These are phyloP conservation scores for Podaxis sp. DNA, from an alignment of 768 basidiomycete species.

Conservation along the genomic window DNA sequence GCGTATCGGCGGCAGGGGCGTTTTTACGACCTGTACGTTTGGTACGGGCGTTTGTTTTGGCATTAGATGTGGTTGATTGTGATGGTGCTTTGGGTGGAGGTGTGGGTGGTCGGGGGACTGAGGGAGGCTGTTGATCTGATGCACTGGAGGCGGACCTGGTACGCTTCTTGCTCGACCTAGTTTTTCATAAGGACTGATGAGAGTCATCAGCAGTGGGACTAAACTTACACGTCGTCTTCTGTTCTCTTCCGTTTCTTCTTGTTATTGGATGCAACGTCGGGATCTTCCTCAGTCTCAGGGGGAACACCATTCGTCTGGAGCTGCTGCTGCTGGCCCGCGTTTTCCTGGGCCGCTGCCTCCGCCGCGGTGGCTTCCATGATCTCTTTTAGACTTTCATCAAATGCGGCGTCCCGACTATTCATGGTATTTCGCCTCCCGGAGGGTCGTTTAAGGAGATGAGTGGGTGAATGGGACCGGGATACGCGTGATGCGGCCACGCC, in stretches of 20 bases:
- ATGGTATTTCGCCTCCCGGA: slow-evolving; percentile 93
- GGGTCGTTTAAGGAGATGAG: slow-evolving; percentile 54
- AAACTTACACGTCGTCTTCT: slow-evolving; percentile 69
- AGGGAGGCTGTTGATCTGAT: slow-evolving; percentile 54
- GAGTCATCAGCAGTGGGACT: slow-evolving; percentile 1
- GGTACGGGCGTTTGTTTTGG: slow-evolving; percentile 35
- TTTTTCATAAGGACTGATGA: slow-evolving; percentile 32
- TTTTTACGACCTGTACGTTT: slow-evolving; percentile 47
- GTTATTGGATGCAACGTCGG: slow-evolving; percentile 36
- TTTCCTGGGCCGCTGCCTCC: slow-evolving; percentile 58
- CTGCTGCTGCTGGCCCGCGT: slow-evolving; percentile 27
- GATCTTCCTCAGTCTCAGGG: slow-evolving; percentile 49
- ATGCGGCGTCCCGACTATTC: slow-evolving; percentile 95
- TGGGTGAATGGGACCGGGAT: slow-evolving; percentile 77
- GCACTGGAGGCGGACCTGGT: slow-evolving; percentile 73
- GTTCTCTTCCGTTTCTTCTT: slow-evolving; percentile 76
- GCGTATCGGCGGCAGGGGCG: slow-evolving; percentile 31
- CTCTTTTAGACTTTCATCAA: slow-evolving; percentile 85
- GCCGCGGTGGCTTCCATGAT: slow-evolving; percentile 73
- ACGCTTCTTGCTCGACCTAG: slow-evolving; percentile 56
- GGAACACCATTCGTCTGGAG: slow-evolving; percentile 34
- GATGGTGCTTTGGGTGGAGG: slow-evolving; percentile 26
- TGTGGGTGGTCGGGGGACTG: slow-evolving; percentile 33
- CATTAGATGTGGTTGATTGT: slow-evolving; percentile 29
- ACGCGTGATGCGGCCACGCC: slow-evolving; percentile 50